Evolutionary conservation across 192 early-diverging fungal species (phyloP).

Genomic region (Gonapodya sp.): DNA sequence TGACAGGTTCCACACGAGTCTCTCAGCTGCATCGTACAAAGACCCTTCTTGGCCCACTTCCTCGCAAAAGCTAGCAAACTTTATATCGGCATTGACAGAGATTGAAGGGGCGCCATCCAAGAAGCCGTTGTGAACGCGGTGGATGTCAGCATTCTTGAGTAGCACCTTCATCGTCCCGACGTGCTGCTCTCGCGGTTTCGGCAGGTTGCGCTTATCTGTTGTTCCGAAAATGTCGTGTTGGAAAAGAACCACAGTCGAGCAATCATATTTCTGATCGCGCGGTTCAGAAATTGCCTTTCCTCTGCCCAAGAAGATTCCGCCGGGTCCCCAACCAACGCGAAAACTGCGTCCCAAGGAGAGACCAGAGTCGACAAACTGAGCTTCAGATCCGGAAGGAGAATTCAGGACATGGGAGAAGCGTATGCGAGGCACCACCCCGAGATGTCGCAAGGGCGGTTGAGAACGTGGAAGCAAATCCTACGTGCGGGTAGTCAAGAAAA

Average conservation of each 20-base stretch:
- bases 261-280: slow-evolving; percentile 21
- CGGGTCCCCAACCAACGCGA: slow-evolving; percentile 75
- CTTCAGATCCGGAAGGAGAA: not conserved
- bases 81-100: slow-evolving; percentile 1
- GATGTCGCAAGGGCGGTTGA: not conserved
- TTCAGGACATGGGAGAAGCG: not conserved
- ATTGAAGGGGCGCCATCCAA: not conserved
- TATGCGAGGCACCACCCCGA: not conserved
- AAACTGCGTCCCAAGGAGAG: slow-evolving; percentile 73
- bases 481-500: not conserved
- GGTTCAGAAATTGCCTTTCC: slow-evolving; percentile 11
- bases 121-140: not conserved
- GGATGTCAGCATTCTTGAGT: not conserved
- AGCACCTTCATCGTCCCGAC: not conserved
- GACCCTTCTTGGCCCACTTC: not conserved
- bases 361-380: slow-evolving; percentile 52
- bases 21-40: slow-evolving; percentile 20
- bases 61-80: not conserved
- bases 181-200: not conserved
- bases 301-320: slow-evolving; percentile 50
- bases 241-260: not conserved
- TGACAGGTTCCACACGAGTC: slow-evolving; percentile 38
- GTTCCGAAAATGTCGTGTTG: not conserved
- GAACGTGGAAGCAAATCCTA: not conserved
- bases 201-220: not conserved